phyloP scores from a whole-genome alignment of 306 rosid species.

The Trifolium fragiferum region DNA sequence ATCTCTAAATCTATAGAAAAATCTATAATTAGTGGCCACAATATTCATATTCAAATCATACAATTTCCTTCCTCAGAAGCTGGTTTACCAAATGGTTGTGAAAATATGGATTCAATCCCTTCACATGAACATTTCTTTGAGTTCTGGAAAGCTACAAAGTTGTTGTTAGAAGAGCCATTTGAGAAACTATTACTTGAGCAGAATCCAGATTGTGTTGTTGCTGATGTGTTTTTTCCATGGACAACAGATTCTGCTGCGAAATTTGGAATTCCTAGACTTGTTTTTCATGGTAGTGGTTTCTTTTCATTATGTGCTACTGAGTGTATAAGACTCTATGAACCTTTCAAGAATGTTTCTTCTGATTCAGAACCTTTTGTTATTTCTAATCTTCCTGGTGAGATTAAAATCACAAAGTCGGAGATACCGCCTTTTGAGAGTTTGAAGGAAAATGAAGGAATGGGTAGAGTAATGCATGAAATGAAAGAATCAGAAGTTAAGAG shows the following conservation, averaged over 20 bases:
- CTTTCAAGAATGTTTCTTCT: conserved; percentile 47
- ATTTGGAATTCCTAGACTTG: conserved; percentile 44
- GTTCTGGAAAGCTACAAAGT: conserved; percentile 11
- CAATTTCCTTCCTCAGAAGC: conserved; percentile 19
- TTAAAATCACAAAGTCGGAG: conserved; percentile 42
- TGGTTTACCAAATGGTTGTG: conserved; percentile 49
- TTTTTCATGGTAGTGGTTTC: conserved; percentile 41
- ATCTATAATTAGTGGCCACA: not conserved
- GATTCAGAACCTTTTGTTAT: conserved; percentile 48
- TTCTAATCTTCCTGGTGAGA: conserved; percentile 50
- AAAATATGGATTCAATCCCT: conserved; percentile 28
- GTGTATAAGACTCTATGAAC: conserved; percentile 24
- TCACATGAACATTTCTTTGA: not conserved
- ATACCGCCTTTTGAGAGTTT: not conserved
- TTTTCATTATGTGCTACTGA: conserved; percentile 39
- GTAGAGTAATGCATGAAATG: not conserved
- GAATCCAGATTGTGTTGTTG: conserved; percentile 35
- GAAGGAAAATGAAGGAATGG: not conserved
- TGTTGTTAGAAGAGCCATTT: conserved; percentile 35
- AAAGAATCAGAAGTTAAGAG: not conserved
- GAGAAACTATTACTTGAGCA: conserved; percentile 27
- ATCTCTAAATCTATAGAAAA: conserved; percentile 40
- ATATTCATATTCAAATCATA: conserved; percentile 37
- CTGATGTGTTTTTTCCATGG: conserved; percentile 47
- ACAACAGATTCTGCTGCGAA: conserved; percentile 40